Evolutionary conservation across 1,284 basidiomycete species (phyloP).

Genomic region (Trichosporon sp.): DNA sequence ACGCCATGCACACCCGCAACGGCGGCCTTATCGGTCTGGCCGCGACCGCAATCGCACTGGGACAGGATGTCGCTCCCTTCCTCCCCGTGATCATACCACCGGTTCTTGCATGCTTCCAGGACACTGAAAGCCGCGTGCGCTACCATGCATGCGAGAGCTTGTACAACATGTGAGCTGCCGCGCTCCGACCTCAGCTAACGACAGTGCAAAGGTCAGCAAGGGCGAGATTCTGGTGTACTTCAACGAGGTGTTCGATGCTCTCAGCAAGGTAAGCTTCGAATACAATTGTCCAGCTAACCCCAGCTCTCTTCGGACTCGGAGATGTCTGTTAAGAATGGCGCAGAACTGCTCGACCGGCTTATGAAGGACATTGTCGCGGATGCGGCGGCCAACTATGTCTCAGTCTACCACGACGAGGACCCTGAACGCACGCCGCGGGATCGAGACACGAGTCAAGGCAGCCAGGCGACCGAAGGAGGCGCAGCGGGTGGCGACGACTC

Average conservation of each 20-base stretch:
- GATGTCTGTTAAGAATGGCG: slow-evolving; percentile 95
- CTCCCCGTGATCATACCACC: slow-evolving; percentile 90
- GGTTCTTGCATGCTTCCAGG: slow-evolving; percentile 89
- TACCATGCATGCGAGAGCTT: slow-evolving; percentile 85
- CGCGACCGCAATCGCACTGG: slow-evolving; percentile 92
- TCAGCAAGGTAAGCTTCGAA: slow-evolving; percentile 75
- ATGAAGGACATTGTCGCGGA: slow-evolving; percentile 98
- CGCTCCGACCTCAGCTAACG: neutral
- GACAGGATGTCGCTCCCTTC: slow-evolving; percentile 88
- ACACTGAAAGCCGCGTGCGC: slow-evolving; percentile 90
- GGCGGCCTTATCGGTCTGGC: slow-evolving; percentile 94
- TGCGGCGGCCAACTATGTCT: slow-evolving; percentile 91
- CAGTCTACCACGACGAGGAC: slow-evolving; percentile 67
- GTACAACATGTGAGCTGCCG: slow-evolving; percentile 75
- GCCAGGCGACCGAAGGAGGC: slow-evolving; percentile 19
- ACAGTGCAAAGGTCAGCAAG: slow-evolving; percentile 86
- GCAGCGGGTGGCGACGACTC: slow-evolving; percentile 1
- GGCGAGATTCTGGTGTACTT: slow-evolving; percentile 97
- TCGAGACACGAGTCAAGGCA: slow-evolving; percentile 59
- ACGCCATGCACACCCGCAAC: slow-evolving; percentile 85
- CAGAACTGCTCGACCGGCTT: slow-evolving; percentile 93
- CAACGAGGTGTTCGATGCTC: slow-evolving; percentile 95
- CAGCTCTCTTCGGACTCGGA: slow-evolving; percentile 96
- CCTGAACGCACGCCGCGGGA: slow-evolving; percentile 37
- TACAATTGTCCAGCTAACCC: slow-evolving; percentile 12